phyloP scores from a whole-genome alignment of 2,329 filamentous ascomycete genomes.

The Diaporthe sp. region DNA sequence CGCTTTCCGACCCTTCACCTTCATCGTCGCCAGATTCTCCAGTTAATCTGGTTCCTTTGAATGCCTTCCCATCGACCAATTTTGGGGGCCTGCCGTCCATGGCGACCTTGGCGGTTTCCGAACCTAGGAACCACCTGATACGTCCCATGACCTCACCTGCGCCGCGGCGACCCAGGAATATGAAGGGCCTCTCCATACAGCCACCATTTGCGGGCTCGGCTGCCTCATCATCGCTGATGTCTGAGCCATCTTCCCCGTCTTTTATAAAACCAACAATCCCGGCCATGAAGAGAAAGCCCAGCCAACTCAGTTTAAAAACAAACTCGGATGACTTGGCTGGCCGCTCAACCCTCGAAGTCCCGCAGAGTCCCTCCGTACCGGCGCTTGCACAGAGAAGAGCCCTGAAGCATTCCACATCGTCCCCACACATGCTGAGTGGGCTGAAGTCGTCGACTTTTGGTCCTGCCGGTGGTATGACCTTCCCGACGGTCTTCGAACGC shows the following conservation, averaged over 20 bases:
- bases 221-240: slow-evolving; percentile 65
- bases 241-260: slow-evolving; percentile 79
- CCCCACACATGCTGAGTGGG: slow-evolving; percentile 75
- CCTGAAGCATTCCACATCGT: slow-evolving; percentile 77
- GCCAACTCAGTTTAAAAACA: slow-evolving; percentile 83
- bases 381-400: slow-evolving; percentile 74
- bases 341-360: slow-evolving; percentile 65
- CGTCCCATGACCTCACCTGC: slow-evolving; percentile 78
- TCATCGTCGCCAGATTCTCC: slow-evolving; percentile 94
- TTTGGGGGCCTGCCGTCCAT: slow-evolving; percentile 64
- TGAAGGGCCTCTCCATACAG: slow-evolving; percentile 87
- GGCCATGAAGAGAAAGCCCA: slow-evolving; percentile 80
- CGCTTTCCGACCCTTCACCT: slow-evolving; percentile 90
- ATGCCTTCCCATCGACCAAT: slow-evolving; percentile 74
- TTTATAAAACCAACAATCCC: slow-evolving; percentile 87
- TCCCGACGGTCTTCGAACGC: slow-evolving; percentile 72
- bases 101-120: slow-evolving; percentile 62
- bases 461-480: slow-evolving; percentile 73
- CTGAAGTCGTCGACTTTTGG: slow-evolving; percentile 72
- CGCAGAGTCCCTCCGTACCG: slow-evolving; percentile 68
- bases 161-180: slow-evolving; percentile 81
- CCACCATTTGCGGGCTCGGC: slow-evolving; percentile 65
- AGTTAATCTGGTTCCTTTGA: slow-evolving; percentile 78
- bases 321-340: slow-evolving; percentile 70
- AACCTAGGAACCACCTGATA: slow-evolving; percentile 56